Base-by-base conservation (phyloP, 2,329 filamentous ascomycete species). In the Colletotrichum nymphaeae region DNA sequence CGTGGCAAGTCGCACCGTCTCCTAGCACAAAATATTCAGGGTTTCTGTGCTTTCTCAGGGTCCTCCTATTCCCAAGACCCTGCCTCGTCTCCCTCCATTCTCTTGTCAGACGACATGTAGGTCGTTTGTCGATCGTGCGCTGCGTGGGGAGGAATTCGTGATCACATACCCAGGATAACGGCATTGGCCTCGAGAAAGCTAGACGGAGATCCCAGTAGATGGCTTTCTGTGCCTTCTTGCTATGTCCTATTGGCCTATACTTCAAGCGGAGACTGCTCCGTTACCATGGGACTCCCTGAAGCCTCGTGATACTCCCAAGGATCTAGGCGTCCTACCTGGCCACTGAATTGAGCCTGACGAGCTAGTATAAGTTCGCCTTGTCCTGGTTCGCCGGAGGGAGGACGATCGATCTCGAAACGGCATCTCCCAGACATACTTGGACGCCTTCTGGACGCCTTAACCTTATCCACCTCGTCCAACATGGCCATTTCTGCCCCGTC, bases 371-470 rank as follows among this genome's bases (percentile, higher is more conserved):
- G 60, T 30, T 32, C 35, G 46, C 56, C 56, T 66, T 24, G 26
- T 49, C 49, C 71, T 71, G 49, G 70, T 70, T 55, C 42, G 26
- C 32, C 59, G 55, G 67, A 64, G 58, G 49, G 67, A 64, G 26
- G 32, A 55, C 26, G 24, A 46, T 9, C 8, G 26, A n/a, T n/a
- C 42, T 53, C 24, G 42, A 65, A 58, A n/a, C 11, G 6, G 12
- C 8, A 35, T 56, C 7, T 55, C 22, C 12, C 56, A 35, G 24
- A 62, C 37, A 52, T 5, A 57, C 32, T 30, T 26, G 67, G 35
- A 37, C 55, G 32, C 67, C 60, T 70, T 49, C 32, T 28, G 32
- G 32, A 53, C 67, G 60, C 67, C 71, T 66, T 62, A 37, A 66
- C 58, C 28, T 63, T 68, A 42, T 72, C 52, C 62, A 28, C 62